These are phyloP conservation scores for Candida smagusa DNA, from an alignment of 1,139 yeast species.

Conservation along the genomic window DNA sequence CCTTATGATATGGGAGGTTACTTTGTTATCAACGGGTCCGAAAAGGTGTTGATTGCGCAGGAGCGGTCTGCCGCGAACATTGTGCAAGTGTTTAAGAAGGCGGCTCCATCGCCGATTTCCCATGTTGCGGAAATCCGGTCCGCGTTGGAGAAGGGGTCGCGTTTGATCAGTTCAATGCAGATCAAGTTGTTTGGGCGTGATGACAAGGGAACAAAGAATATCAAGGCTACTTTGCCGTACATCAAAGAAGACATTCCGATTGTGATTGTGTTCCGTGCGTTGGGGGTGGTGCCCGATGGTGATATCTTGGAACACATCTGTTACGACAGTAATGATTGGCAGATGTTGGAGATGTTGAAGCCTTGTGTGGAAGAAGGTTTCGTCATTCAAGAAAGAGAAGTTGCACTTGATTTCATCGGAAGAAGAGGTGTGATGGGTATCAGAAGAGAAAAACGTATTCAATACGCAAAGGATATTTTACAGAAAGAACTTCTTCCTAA, in stretches of 20 bases:
- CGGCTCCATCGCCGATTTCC: constrained; percentile 95
- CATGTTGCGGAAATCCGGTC: constrained; percentile 96
- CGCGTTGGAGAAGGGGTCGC: constrained; percentile 94
- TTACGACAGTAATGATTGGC: constrained; percentile 98
- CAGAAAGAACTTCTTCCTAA: constrained; percentile 96
- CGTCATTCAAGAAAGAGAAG: constrained; percentile 96
- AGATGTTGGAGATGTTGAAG: constrained; percentile 97
- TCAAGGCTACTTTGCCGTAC: constrained; percentile 93
- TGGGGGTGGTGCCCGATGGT: constrained; percentile 98
- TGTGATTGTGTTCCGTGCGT: constrained; percentile 93
- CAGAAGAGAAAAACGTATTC: constrained; percentile 95
- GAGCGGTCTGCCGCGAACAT: constrained; percentile 98
- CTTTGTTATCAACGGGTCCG: constrained; percentile 96
- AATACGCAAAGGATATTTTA: constrained; percentile 92
- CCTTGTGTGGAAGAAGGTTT: constrained; percentile 99
- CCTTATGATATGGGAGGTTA: constrained; percentile 99
- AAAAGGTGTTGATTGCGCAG: constrained; percentile 96
- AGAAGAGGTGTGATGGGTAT: constrained; percentile 97
- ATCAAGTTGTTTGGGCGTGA: constrained; percentile 87
- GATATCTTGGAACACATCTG: constrained; percentile 97
- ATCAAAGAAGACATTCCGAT: constrained; percentile 96
- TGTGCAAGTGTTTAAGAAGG: constrained; percentile 96
- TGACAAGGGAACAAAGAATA: constrained; percentile 70
- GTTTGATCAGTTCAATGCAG: constrained; percentile 91
- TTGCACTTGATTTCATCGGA: constrained; percentile 95